A percentile compares a stretch with the other conserved stretches of the same genome.
phyloP scores from a whole-genome alignment of 2,329 filamentous ascomycete genomes.

The Cordyceps javanica region DNA sequence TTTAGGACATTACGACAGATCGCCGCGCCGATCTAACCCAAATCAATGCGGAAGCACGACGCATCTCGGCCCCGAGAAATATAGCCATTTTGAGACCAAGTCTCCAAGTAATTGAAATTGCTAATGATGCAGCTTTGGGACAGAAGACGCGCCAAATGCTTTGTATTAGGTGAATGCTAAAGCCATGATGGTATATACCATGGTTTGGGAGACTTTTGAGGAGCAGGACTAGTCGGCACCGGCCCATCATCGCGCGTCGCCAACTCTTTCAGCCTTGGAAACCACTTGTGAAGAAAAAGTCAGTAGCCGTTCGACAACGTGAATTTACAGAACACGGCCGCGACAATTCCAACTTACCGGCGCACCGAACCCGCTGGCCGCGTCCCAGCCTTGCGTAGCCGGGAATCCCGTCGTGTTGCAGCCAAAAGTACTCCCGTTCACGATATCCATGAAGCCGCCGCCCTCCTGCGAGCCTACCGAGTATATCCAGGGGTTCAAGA shows the following conservation, averaged over 20 bases:
- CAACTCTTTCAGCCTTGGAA: conserved; percentile 1
- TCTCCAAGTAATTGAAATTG: too few relatives aligned
- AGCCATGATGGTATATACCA: conserved; percentile 10
- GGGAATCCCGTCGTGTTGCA: conserved; percentile 9
- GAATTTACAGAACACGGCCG: not conserved
- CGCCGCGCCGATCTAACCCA: not conserved
- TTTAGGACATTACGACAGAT: not conserved
- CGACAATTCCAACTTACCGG: conserved; percentile 6
- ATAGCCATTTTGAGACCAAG: too few relatives aligned
- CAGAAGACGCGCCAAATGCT: not conserved
- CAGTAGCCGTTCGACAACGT: not conserved
- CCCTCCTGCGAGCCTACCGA: conserved; percentile 8
- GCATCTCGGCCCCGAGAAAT: not conserved
- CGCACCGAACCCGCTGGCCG: conserved; percentile 7
- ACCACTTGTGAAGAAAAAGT: not conserved
- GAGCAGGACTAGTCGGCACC: not conserved
- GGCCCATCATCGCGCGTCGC: not conserved
- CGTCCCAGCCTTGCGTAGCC: not conserved
- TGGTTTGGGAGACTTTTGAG: not conserved
- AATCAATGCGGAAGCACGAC: not conserved
- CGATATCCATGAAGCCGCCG: conserved; percentile 1
- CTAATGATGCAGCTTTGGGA: too few relatives aligned
- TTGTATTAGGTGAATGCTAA: not conserved
- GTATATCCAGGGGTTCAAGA: conserved; percentile 45
- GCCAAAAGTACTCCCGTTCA: not conserved